Conservation (phyloP, 192 early-diverging fungal species). For the Cladochytrium replicatum region DNA sequence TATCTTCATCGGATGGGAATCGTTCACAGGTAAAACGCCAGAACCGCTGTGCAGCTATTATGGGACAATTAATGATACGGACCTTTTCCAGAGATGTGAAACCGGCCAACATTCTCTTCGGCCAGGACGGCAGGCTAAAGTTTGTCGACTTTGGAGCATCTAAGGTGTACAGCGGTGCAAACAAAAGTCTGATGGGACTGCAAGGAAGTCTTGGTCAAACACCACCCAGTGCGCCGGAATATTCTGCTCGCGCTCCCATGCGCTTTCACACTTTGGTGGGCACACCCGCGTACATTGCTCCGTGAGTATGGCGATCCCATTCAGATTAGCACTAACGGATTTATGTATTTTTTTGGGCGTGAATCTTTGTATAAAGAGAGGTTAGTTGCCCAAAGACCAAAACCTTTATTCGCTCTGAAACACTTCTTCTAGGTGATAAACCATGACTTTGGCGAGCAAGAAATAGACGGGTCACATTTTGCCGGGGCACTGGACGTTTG, state of each 20-base stretch:
- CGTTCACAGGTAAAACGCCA: conserved; percentile 56
- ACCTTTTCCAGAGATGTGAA: conserved; percentile 18
- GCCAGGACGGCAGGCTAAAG: conserved; percentile 68
- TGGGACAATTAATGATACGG: neutral
- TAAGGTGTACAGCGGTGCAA: conserved; percentile 69
- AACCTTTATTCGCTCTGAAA: no score
- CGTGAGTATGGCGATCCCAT: no score
- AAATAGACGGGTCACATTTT: conserved; percentile 58
- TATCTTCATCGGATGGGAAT: conserved; percentile 77
- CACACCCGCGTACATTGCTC: conserved; percentile 31
- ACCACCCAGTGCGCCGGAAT: no score
- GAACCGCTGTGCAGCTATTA: neutral
- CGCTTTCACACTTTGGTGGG: conserved; percentile 21
- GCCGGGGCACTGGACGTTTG: conserved; percentile 89
- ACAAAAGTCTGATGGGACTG: conserved; percentile 19
- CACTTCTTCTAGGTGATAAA: conserved; percentile 56
- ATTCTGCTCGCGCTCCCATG: neutral
- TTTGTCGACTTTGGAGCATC: conserved; percentile 87
- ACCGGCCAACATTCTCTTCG: conserved; percentile 57
- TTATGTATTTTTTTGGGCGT: no score
- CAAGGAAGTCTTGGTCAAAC: no score
- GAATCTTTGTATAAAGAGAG: no score
- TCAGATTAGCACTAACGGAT: no score
- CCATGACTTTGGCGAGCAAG: conserved; percentile 77
- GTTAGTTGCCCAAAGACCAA: no score